Evolutionary conservation across 2,329 filamentous ascomycete genomes (phyloP).

Genomic region (Exserohilum turcica): DNA sequence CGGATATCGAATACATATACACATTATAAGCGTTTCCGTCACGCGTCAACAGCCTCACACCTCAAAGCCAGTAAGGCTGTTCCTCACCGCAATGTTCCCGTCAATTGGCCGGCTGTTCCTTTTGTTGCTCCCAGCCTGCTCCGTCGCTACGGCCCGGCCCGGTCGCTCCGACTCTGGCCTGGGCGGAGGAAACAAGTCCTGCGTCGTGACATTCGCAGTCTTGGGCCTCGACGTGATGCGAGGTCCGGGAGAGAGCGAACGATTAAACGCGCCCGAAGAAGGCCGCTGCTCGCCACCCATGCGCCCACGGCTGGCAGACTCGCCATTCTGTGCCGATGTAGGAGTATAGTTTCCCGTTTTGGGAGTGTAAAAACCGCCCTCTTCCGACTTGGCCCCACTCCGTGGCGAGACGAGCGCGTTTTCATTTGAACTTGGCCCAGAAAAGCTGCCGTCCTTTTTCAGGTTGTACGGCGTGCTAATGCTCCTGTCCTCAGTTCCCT

Average conservation of each 20-base stretch:
- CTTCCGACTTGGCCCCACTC: constrained; percentile 14
- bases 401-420: not conserved
- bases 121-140: constrained; percentile 1
- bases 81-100: constrained; percentile 8
- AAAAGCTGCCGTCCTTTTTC: constrained; percentile 25
- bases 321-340: not conserved
- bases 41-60: not conserved
- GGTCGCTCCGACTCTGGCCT: constrained; percentile 6
- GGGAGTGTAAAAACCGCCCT: constrained; percentile 17
- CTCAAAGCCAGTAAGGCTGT: constrained; percentile 10
- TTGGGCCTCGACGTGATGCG: constrained; percentile 12
- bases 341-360: not conserved
- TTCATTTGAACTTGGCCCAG: not conserved
- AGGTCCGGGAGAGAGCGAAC: constrained; percentile 1
- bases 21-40: not conserved
- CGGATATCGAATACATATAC: not conserved
- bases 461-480: constrained; percentile 33
- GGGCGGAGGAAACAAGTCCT: constrained; percentile 19
- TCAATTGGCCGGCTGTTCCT: constrained; percentile 10
- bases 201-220: constrained; percentile 14
- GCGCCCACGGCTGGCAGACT: not conserved
- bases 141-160: not conserved
- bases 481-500: constrained; percentile 25
- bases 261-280: constrained; percentile 19
- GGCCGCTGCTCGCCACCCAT: constrained; percentile 10